A percentile compares a stretch with the other conserved stretches of the same genome.
Conservation (phyloP, 148 eudicot genomes). For the Vaccinium myrtillus region DNA sequence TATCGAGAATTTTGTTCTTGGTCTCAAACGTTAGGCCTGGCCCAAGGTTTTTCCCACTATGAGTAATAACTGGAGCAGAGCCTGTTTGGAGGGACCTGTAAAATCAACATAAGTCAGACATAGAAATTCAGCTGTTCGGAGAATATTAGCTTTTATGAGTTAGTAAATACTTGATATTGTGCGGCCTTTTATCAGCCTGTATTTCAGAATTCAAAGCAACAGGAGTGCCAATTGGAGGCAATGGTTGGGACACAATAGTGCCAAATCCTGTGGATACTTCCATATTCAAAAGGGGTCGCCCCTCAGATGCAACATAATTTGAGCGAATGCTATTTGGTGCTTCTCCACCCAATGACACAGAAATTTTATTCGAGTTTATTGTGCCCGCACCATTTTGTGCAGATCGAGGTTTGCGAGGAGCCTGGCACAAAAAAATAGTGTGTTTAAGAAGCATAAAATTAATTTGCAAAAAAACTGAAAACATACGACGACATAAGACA, state of each 20-base stretch:
- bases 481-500: neutral
- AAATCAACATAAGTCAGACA: conserved; percentile 4
- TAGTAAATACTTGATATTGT: conserved; percentile 47
- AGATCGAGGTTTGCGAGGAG: conserved; percentile 51
- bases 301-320: conserved; percentile 34
- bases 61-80: conserved; percentile 31
- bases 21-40: conserved; percentile 41
- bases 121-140: conserved; percentile 9
- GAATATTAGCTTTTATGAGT: neutral
- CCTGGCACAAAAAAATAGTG: conserved; percentile 35
- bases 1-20: conserved; percentile 44
- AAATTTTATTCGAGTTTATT: conserved; percentile 33
- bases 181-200: conserved; percentile 42
- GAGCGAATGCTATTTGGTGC: conserved; percentile 30
- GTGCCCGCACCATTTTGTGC: conserved; percentile 35
- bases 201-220: conserved; percentile 41
- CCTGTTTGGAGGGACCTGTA: conserved; percentile 48
- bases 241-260: conserved; percentile 43
- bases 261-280: conserved; percentile 42
- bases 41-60: conserved; percentile 35
- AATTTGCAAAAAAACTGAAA: conserved; percentile 1
- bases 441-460: conserved; percentile 20
- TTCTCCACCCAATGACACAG: conserved; percentile 36
- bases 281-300: conserved; percentile 31
- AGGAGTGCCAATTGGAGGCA: conserved; percentile 78